Percentiles rank a stretch among this genome's conserved stretches.
These are phyloP conservation scores for Xylariaceae sp. DNA, from an alignment of 2,329 filamentous ascomycete genomes.

Conservation along the genomic window DNA sequence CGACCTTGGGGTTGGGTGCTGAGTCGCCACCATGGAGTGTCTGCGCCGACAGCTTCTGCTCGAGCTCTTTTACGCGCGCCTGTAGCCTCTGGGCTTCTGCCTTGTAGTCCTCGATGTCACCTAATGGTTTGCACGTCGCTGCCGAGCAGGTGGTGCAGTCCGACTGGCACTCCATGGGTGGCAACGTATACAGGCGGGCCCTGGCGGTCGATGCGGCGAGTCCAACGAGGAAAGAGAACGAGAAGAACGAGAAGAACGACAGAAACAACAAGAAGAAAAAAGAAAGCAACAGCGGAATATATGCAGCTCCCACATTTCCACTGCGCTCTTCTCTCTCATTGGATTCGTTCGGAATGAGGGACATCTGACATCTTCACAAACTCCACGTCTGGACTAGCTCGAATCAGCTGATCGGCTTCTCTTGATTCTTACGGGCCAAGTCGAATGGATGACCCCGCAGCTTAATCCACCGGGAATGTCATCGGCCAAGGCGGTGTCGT, in stretches of 20 bases:
- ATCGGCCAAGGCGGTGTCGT: not conserved
- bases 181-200: not conserved
- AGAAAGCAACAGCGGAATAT: too few relatives aligned
- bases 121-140: conserved; percentile 10
- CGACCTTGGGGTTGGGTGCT: not conserved
- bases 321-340: not conserved
- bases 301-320: not conserved
- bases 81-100: conserved; percentile 22
- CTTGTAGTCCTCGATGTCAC: conserved; percentile 28
- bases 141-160: conserved; percentile 15
- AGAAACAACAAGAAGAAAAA: too few relatives aligned
- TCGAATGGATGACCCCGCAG: conserved; percentile 5
- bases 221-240: not conserved
- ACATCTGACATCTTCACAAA: not conserved
- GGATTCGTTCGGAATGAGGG: not conserved
- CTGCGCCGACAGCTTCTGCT: conserved; percentile 19
- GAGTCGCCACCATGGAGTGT: conserved; percentile 4
- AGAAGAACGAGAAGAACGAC: too few relatives aligned
- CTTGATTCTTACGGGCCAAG: not conserved
- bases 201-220: not conserved
- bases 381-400: conserved; percentile 3
- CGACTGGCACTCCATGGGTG: conserved; percentile 15
- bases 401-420: not conserved
- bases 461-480: conserved; percentile 9
- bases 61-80: conserved; percentile 20